These are phyloP conservation scores for Striga asiatica DNA, from an alignment of 257 asterid genomes.

Conservation along the genomic window DNA sequence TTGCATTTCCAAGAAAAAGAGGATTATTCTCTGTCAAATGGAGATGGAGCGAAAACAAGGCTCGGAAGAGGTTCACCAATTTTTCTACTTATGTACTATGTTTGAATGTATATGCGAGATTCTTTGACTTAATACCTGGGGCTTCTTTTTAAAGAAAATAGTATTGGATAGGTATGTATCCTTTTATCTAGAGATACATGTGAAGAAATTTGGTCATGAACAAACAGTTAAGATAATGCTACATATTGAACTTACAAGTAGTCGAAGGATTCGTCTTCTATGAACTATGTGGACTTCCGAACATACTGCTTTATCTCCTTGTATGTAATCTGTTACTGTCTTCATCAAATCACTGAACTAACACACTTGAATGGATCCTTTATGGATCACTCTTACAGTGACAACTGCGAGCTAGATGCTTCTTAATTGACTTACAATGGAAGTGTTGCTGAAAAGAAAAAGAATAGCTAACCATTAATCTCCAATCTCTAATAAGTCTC, in stretches of 20 bases:
- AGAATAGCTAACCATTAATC: background rate
- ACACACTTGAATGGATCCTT: background rate
- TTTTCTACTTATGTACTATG: background rate
- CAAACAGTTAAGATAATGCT: background rate
- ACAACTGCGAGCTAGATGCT: background rate
- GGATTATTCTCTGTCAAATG: slow-evolving; percentile 69
- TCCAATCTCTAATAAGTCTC: background rate
- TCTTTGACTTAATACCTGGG: background rate
- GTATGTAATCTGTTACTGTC: background rate
- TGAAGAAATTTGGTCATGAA: background rate
- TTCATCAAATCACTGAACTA: background rate
- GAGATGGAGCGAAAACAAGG: slow-evolving; percentile 88
- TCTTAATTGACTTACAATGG: background rate
- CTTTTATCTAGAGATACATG: too few species aligned
- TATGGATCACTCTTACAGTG: background rate
- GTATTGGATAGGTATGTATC: too few species aligned
- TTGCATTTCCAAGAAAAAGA: slow-evolving; percentile 87
- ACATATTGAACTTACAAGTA: background rate
- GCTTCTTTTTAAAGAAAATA: background rate
- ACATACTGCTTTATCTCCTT: background rate
- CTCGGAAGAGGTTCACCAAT: slow-evolving; percentile 69
- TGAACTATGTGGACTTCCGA: background rate
- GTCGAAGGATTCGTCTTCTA: background rate
- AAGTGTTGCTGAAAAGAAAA: background rate
- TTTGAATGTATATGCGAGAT: background rate